Evolutionary conservation across 2,329 filamentous ascomycete genomes (phyloP), one percentile per base, ranked within the genome.

Genomic region (Botrytis porri): DNA sequence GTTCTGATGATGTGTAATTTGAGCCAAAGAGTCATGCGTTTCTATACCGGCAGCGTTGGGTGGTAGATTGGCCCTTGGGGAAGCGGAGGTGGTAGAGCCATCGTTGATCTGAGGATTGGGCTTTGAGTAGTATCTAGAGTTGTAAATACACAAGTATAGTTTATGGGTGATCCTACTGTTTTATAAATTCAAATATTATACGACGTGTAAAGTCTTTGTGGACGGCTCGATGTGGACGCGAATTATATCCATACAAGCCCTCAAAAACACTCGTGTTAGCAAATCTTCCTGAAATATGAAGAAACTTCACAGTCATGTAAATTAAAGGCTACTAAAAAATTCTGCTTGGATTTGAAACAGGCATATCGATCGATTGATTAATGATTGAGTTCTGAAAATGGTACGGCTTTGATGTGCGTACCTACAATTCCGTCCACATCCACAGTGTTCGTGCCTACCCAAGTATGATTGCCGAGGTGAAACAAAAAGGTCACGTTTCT

Each of bases 21-120:
- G 37, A 70, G 43, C 22, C 41, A 16, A 39, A 61, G 18, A 25
- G n/a, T 32, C 7, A 59, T 9, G 32, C 62, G 48, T 48, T 18
- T 59, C 63, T 41, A 60, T 59, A 51, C 60, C 16, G 48, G 35
- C 39, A 35, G 29, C 14, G 32, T 25, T 25, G 62, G 70, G 7
- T 5, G 39, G 14, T 72, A 72, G 22, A 67, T 45, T n/a, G 70
- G 70, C 41, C 62, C 70, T 35, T 2, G 22, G 22, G 35, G 29
- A 9, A 72, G 51, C 18, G 45, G 37, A 9, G 62, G 37, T 48
- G 62, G 62, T 45, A 10, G 25, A 43, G 62, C 8, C 62, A 72
- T 72, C 10, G 25, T 25, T 45, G 32, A n/a, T 22, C 7, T 29
- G 22, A 45, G n/a, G 3, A 60, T 45, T 37, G 39, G 18, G 10